A percentile compares a stretch with the other conserved stretches of the same genome.
Conservation (phyloP, 164 flowering plant genomes). For the Vitis vinifera region DNA sequence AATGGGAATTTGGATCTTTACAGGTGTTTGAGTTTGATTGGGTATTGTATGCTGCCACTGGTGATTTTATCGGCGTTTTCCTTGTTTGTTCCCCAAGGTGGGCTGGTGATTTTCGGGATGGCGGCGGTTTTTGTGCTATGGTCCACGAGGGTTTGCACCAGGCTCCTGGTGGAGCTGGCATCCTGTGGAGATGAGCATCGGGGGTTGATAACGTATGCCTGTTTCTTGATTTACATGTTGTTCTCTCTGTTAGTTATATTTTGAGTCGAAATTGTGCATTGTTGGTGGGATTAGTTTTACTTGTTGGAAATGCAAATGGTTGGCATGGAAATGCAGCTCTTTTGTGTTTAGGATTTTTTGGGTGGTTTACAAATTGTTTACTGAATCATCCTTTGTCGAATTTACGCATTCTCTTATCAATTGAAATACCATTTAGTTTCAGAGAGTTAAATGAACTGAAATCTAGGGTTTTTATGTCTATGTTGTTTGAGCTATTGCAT, state of each 20-base stretch:
- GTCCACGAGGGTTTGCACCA: conserved; percentile 76
- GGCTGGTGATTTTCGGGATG: conserved; percentile 11
- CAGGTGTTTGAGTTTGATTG: conserved; percentile 73
- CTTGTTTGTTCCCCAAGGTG: conserved; percentile 69
- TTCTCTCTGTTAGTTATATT: conserved; percentile 81
- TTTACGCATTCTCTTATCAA: too few relatives aligned
- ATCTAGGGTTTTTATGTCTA: too few relatives aligned
- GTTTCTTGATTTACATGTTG: conserved; percentile 77
- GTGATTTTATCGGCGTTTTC: conserved; percentile 76
- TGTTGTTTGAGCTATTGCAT: too few relatives aligned
- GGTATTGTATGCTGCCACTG: conserved; percentile 84
- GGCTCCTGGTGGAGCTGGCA: conserved; percentile 66
- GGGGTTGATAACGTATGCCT: conserved; percentile 80
- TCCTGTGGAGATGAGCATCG: conserved; percentile 79
- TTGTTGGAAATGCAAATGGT: too few relatives aligned
- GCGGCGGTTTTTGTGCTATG: conserved; percentile 55
- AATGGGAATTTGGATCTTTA: conserved; percentile 83
- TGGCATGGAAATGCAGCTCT: too few relatives aligned
- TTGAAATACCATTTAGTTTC: too few relatives aligned
- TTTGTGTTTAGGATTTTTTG: too few relatives aligned
- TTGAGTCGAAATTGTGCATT: conserved; percentile 22
- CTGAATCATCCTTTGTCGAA: too few relatives aligned
- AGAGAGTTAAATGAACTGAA: too few relatives aligned
- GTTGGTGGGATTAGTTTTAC: background rate
- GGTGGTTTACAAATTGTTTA: too few relatives aligned